These are phyloP conservation scores for Trametes hirsuta DNA, from an alignment of 1,284 basidiomycete species.

Conservation along the genomic window DNA sequence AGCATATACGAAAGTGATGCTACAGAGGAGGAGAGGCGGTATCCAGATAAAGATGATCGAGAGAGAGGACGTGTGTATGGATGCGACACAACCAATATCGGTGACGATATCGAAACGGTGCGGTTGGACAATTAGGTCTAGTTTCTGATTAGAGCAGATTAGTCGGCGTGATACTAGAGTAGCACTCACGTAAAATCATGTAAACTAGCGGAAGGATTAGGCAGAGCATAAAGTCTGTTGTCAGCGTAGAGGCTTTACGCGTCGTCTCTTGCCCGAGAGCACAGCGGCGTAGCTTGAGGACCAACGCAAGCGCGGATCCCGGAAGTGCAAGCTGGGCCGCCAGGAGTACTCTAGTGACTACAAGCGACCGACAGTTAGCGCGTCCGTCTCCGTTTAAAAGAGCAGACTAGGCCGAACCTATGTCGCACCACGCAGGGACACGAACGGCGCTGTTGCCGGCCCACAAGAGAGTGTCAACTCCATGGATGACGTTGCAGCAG, in stretches of 20 bases:
- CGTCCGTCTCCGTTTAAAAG: background rate
- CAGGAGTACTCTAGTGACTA: constrained; percentile 48
- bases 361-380: background rate
- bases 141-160: background rate
- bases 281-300: constrained; percentile 31
- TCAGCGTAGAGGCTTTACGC: constrained; percentile 16
- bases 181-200: constrained; percentile 57
- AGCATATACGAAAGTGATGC: constrained; percentile 44
- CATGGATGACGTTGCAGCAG: constrained; percentile 45
- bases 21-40: constrained; percentile 55
- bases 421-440: constrained; percentile 53
- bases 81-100: constrained; percentile 65
- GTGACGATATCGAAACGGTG: constrained; percentile 70
- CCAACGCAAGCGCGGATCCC: constrained; percentile 54
- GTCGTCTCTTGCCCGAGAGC: constrained; percentile 18
- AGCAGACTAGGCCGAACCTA: constrained; percentile 39
- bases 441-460: constrained; percentile 39
- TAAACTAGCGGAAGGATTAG: constrained; percentile 57
- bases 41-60: constrained; percentile 60
- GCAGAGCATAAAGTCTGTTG: constrained; percentile 53
- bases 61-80: constrained; percentile 55
- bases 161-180: background rate
- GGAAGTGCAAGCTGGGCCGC: constrained; percentile 50
- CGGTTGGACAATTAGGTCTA: constrained; percentile 68
- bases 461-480: constrained; percentile 50